Evolutionary conservation across 2,329 filamentous ascomycete species (phyloP), one percentile per base, ranked within the genome.

Genomic region (Fusarium zealandicum): DNA sequence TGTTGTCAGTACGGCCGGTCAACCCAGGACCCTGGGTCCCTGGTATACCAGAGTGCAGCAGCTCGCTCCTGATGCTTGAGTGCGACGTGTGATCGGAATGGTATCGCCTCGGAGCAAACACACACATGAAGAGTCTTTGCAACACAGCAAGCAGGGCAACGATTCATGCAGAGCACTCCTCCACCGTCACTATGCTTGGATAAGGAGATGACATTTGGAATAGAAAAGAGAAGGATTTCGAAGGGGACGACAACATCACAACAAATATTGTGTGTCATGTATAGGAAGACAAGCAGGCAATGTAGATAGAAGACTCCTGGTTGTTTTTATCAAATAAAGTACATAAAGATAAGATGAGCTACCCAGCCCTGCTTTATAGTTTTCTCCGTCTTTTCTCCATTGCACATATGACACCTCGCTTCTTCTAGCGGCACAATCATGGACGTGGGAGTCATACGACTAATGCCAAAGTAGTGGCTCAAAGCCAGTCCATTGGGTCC

Each of bases 281-380:
- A 56, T 42, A 44, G 42, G 46, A 49, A 52, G 54, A 43, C 47
- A 67, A 54, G 47, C 54, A 58, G 36, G 47, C 44, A 54, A 55
- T 66, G 63, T 68, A 68, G 47, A 67, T 64, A 64, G 54, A 58
- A 59, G 57, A 53, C 51, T 60, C 48, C 61, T 65, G 59, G 40
- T 55, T 64, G 57, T 47, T 54, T 30, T 61, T 48, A 45, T 57
- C 22, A 31, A 37, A 32, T 35, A 46, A 51, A 56, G 63, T 62
- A 68, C 51, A 67, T 68, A 66, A 45, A 45, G 61, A 66, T 49
- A 57, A 56, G 52, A 66, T 57, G 54, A 64, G 65, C 54, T 66
- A 55, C 50, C 58, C 42, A 54, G 60, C 63, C 61, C 56, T 61
- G 56, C 63, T 67, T 67, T 67, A 67, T 67, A 67, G 63, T 67